Percentiles rank a stretch among this genome's conserved stretches.
phyloP scores from a whole-genome alignment of 225 moss, liverwort and hornwort genomes.

The Straminergon stramineum region DNA sequence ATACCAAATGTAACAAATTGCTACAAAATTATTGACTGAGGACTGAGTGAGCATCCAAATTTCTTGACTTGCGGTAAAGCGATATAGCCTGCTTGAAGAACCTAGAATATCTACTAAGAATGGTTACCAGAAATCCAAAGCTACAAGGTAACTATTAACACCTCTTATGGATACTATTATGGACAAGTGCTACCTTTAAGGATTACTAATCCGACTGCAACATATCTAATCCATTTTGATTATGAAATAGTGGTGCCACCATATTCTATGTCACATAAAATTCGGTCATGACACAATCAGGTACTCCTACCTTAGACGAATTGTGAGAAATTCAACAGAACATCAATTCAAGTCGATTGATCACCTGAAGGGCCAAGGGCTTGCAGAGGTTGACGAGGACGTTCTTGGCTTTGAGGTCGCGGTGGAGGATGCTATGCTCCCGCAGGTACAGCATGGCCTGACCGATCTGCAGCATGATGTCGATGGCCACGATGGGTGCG shows the following conservation, averaged over 20 bases:
- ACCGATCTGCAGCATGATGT: constrained; percentile 25
- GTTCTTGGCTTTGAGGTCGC: constrained; percentile 29
- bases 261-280: neutral
- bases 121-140: neutral
- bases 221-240: neutral
- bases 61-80: neutral
- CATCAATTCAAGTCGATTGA: neutral
- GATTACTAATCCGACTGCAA: neutral
- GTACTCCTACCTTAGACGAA: neutral
- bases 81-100: neutral
- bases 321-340: neutral
- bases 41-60: neutral
- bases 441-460: constrained; percentile 18
- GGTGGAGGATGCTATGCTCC: constrained; percentile 8
- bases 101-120: neutral
- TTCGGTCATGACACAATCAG: neutral
- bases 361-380: neutral
- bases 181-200: neutral
- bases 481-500: constrained; percentile 12
- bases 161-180: neutral
- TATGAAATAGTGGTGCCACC: neutral
- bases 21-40: neutral
- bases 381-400: constrained; percentile 13
- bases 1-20: neutral
- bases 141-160: neutral